phyloP scores from a whole-genome alignment of 2,329 filamentous ascomycete genomes.

The Colletotrichum gigasporum region DNA sequence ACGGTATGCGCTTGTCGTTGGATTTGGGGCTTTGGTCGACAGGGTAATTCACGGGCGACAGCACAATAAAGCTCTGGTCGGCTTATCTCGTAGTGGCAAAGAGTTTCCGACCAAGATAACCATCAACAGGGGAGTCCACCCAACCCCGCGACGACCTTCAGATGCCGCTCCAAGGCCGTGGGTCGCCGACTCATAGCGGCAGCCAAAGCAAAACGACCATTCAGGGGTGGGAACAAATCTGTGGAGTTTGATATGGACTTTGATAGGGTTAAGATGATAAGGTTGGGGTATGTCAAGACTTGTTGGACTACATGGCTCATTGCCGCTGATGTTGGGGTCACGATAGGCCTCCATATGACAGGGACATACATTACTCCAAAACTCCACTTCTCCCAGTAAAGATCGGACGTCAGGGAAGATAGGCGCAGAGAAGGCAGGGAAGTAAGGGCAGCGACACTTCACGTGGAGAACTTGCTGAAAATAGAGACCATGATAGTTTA shows the following conservation, averaged over 20 bases:
- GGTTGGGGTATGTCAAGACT: conserved; percentile 19
- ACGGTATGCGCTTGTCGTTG: neutral
- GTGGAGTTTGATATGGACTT: neutral
- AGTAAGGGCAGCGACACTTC: too few relatives aligned
- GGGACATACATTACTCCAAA: neutral
- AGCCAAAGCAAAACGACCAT: conserved; percentile 12
- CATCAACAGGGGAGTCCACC: conserved; percentile 1
- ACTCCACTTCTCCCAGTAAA: neutral
- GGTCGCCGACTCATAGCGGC: conserved; percentile 8
- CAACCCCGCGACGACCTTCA: conserved; percentile 26
- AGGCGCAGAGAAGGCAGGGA: too few relatives aligned
- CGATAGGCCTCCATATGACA: neutral
- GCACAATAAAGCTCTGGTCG: neutral
- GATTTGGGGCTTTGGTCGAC: conserved; percentile 14
- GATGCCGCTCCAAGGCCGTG: conserved; percentile 27
- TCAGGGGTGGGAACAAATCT: neutral
- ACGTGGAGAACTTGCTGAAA: too few relatives aligned
- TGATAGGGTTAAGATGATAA: conserved; percentile 10
- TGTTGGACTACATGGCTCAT: conserved; percentile 8
- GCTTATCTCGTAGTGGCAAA: conserved; percentile 27
- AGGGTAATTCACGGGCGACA: neutral
- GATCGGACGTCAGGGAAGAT: neutral
- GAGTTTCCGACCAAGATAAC: conserved; percentile 22
- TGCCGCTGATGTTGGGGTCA: neutral
- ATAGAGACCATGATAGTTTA: too few relatives aligned